phyloP scores from a whole-genome alignment of 306 rosid genomes.

The Vicia villosa region DNA sequence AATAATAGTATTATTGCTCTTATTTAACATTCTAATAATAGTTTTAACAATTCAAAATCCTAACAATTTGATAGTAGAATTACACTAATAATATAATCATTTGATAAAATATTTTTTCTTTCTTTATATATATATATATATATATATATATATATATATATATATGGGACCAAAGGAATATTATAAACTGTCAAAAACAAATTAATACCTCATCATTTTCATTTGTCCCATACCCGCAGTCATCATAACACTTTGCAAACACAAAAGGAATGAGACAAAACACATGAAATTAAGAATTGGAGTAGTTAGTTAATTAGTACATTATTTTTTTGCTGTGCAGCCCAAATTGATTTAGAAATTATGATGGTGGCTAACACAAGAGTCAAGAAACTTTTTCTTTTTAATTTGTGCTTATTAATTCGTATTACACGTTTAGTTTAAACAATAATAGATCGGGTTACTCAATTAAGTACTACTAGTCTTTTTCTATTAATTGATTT shows the following conservation, averaged over 20 bases:
- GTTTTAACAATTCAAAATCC: too few species aligned
- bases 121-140: too few species aligned
- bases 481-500: conserved; percentile 27
- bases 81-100: too few species aligned
- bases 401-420: background rate
- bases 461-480: background rate
- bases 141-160: too few species aligned
- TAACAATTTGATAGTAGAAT: too few species aligned
- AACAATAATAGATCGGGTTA: conserved; percentile 14
- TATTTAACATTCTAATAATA: too few species aligned
- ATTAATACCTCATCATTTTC: conserved; percentile 19
- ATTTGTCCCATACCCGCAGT: conserved; percentile 2
- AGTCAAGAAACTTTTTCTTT: conserved; percentile 1
- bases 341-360: background rate
- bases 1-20: too few species aligned
- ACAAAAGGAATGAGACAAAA: conserved; percentile 24
- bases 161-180: too few species aligned
- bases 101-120: too few species aligned
- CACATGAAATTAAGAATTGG: conserved; percentile 1
- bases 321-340: background rate
- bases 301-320: conserved; percentile 2
- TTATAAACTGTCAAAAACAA: background rate
- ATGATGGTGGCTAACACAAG: conserved; percentile 5
- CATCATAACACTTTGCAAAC: background rate
- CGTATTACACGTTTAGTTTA: background rate